Evolutionary conservation across 2,329 filamentous ascomycete genomes (phyloP), one percentile per base, ranked within the genome.

Genomic region (Cytospora mali): DNA sequence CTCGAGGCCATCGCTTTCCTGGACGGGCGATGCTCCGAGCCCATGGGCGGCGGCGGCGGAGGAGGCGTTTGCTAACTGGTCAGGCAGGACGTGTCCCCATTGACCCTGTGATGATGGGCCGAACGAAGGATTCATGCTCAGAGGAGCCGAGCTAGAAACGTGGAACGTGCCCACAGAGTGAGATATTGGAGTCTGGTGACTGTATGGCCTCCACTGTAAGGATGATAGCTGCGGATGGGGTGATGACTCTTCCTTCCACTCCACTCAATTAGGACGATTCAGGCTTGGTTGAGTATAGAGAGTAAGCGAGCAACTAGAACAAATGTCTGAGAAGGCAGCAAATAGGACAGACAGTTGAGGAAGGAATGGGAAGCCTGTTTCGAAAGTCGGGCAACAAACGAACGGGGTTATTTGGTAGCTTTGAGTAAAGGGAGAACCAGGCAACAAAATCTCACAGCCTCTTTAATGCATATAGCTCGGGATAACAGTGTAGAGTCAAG

Each of bases 381-480:
- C n/a, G 53, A 55, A 49, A 57, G 58, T 28, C 27, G 62, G 62
- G 62, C 49, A 64, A 58, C n/a, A 64, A 57, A 46, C 48, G 25
- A 46, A 27, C 28, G 27, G 25, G 33, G 48, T 33, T 25, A 25
- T 29, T 33, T 11, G 35, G 16, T 33, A 48, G 35, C 46, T 62
- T 53, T 57, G 58, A 64, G 54, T 11, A 35, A 55, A 14, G 18
- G 39, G 56, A 28, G 29, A 29, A 18, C 14, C 60, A 65, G 63
- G 63, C 63, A 65, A 33, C 63, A 54, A 58, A 48, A 54, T 33
- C 51, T 59, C 60, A 63, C 63, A 62, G 63, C 63, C 60, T 63
- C 56, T 46, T 31, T 10, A 33, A 13, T n/a, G 29, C 33, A 54
- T 31, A 51, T 27, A 29, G 55, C 29, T 46, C 58, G 48, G 31